A percentile compares a stretch with the other conserved stretches of the same genome.
Evolutionary conservation across 2,329 filamentous ascomycete genomes (phyloP).

Genomic region (Aureobasidium sp.): DNA sequence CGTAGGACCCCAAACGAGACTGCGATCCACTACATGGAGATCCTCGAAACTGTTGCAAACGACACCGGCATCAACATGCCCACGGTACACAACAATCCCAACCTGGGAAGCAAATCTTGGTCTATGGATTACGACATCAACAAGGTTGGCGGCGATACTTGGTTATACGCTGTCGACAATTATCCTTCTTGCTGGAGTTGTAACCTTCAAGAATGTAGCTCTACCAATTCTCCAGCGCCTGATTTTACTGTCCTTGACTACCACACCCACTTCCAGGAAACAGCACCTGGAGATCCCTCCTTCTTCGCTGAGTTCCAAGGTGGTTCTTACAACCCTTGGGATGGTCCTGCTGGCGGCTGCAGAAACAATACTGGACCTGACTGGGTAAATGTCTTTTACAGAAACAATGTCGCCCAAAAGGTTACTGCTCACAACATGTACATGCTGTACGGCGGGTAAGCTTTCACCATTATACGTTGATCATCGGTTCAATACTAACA

Average conservation of each 20-base stretch:
- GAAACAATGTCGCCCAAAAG: slow-evolving; percentile 55
- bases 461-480: not conserved
- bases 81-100: slow-evolving; percentile 53
- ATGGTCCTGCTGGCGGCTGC: slow-evolving; percentile 39
- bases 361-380: slow-evolving; percentile 48
- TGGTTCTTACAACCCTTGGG: slow-evolving; percentile 55
- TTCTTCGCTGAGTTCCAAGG: slow-evolving; percentile 57
- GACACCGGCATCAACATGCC: slow-evolving; percentile 53
- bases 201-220: slow-evolving; percentile 53
- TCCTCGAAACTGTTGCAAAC: slow-evolving; percentile 47
- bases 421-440: slow-evolving; percentile 56
- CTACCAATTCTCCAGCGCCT: slow-evolving; percentile 51
- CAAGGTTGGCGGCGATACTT: slow-evolving; percentile 49
- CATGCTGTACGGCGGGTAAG: slow-evolving; percentile 14
- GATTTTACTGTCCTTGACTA: slow-evolving; percentile 46
- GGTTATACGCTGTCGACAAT: slow-evolving; percentile 25
- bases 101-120: slow-evolving; percentile 53
- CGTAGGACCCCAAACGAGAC: slow-evolving; percentile 41
- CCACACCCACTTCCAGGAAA: slow-evolving; percentile 35
- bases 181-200: slow-evolving; percentile 56
- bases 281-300: slow-evolving; percentile 42
- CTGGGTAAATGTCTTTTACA: slow-evolving; percentile 59
- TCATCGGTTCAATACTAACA: slow-evolving; percentile 35
- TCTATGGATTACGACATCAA: slow-evolving; percentile 49
- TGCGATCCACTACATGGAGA: slow-evolving; percentile 48